Base-by-base conservation (phyloP, 805 yeast genomes). In the Kuraishia borneana region DNA sequence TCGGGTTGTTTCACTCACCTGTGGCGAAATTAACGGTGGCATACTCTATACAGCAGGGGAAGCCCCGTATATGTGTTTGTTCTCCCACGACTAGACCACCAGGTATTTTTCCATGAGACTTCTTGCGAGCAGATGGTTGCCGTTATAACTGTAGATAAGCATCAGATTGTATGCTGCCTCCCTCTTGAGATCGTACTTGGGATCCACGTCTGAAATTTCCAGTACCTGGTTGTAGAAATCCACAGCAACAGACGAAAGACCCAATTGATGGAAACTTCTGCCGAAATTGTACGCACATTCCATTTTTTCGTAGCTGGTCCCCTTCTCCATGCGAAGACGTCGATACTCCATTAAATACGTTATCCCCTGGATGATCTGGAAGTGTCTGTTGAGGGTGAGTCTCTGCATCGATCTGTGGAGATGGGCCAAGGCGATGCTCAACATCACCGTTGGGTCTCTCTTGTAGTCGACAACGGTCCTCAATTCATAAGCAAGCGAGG, bases 391-490 rank as follows among this genome's bases (percentile, higher is more conserved):
- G 5, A 77, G 67, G 4, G 95, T 79, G 38, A 83, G 74, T 41
- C 98, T 66, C 55, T 92, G 97, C 76, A 88, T 79, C 0, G 96
- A 82, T 29, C 97, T 68, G 46, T 89, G 96, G 18, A 88, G 61
- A 55, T 87, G 88, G 0, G 88, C 76, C 27, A 92, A 54, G 0
- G 92, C 96, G 30, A 83, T 61, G 25, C 81, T 56, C 19, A 92
- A 62, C 39, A 84, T 68, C 2, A 92, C 61, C 61, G 85, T 71
- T 2, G 96, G 94, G 42, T 89, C 95, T 28, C 73, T 58, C 30
- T 78, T 77, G 36, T 72, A 72, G 18, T 73, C 68, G 34, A 68
- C 68, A 50, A 82, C 81, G 3, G 85, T 76, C 37, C 88, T 70
- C 31, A 75, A 68, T 37, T 83, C 63, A 51, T 89, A 88, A 17